Evolutionary conservation across 2,329 filamentous ascomycete species (phyloP).

Genomic region (Erysiphe pulchra): DNA sequence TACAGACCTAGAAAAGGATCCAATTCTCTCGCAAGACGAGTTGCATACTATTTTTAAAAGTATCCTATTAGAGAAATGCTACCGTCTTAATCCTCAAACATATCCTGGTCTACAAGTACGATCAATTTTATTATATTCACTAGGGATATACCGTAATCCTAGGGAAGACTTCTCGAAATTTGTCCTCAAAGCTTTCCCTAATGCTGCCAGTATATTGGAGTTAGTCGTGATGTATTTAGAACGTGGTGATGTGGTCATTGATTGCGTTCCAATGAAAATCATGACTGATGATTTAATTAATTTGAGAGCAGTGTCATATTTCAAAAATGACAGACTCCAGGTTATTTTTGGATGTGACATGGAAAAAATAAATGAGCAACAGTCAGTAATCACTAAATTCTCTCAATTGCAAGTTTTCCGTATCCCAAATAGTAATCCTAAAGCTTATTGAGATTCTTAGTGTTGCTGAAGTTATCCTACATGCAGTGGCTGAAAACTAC

Average conservation of each 20-base stretch:
- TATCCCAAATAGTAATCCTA: background rate
- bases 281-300: constrained; percentile 3
- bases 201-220: constrained; percentile 13
- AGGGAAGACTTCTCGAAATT: constrained; percentile 10
- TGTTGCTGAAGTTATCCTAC: constrained; percentile 5
- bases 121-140: constrained; percentile 16
- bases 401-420: constrained; percentile 5
- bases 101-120: constrained; percentile 19
- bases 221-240: constrained; percentile 5
- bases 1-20: constrained; percentile 13
- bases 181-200: constrained; percentile 19
- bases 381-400: constrained; percentile 5
- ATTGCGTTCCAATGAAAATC: constrained; percentile 6
- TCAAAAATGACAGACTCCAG: constrained; percentile 3
- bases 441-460: constrained; percentile 1
- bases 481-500: constrained; percentile 4
- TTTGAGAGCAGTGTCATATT: constrained; percentile 7
- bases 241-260: constrained; percentile 6
- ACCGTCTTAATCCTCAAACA: constrained; percentile 18
- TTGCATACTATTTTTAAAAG: constrained; percentile 21
- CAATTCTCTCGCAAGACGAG: constrained; percentile 23
- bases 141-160: constrained; percentile 6
- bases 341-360: constrained; percentile 7
- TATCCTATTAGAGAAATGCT: constrained; percentile 17
- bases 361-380: constrained; percentile 5